These are phyloP conservation scores for Argentina anserina DNA, from an alignment of 306 rosid species.

Conservation along the genomic window DNA sequence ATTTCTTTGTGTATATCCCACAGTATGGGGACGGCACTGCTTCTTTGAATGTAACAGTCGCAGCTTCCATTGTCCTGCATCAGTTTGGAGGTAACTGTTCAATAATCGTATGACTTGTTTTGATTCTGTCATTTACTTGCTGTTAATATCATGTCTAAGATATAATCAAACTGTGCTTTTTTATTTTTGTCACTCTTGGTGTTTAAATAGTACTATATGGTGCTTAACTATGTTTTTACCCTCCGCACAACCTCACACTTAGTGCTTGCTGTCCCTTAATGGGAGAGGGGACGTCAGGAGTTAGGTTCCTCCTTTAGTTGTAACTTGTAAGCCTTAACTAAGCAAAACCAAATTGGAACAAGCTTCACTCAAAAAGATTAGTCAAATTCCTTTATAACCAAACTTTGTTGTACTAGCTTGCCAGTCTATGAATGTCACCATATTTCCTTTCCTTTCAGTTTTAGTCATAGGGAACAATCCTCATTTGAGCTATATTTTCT, in stretches of 20 bases:
- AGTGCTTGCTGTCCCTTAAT: neutral
- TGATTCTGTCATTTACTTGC: neutral
- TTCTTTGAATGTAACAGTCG: slow-evolving; percentile 86
- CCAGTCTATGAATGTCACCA: neutral
- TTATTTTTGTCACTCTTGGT: neutral
- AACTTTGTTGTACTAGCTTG: neutral
- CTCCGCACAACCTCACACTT: neutral
- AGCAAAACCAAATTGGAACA: neutral
- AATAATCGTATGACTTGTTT: neutral
- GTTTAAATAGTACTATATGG: neutral
- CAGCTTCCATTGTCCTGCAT: slow-evolving; percentile 90
- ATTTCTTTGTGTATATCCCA: slow-evolving; percentile 88
- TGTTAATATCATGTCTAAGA: neutral
- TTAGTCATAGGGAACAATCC: neutral
- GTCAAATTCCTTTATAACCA: neutral
- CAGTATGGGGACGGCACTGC: slow-evolving; percentile 92
- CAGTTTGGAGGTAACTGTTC: slow-evolving; percentile 73
- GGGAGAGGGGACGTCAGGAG: neutral
- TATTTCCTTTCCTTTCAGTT: neutral
- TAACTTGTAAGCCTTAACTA: neutral
- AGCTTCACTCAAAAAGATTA: neutral
- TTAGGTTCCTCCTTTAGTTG: neutral
- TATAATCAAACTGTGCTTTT: neutral
- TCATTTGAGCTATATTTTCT: no score
- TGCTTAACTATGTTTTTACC: no score